Evolutionary conservation across 495 filamentous ascomycete species (phyloP), one percentile per base, ranked within the genome.

Genomic region (Neurospora sp.): DNA sequence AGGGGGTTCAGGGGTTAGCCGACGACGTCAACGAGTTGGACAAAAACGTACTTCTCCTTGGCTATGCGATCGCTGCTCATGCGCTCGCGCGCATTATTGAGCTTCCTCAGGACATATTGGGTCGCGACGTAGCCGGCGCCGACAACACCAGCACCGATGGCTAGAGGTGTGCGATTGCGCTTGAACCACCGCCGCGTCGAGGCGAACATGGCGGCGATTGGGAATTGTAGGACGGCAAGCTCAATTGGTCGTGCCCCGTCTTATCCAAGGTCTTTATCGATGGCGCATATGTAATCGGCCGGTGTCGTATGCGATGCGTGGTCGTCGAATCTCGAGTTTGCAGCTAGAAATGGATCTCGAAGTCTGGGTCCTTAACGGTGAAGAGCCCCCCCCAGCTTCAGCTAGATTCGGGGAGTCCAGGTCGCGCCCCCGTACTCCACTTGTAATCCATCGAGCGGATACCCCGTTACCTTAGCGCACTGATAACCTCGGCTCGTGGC

Each of bases 51-150:
- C 96, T 98, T 98, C 82, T 98, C 96, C 76, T 92, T 92, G 61
- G 96, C 93, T 79, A 98, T 96, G 72, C 94, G 90, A 76, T 98
- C 96, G 82, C 91, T 93, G 80, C 89, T 96, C 93, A 97, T 94
- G 78, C 94, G 94, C 84, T 97, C 93, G 74, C 93, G 88, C 71
- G 95, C 93, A 81, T 99, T 94, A 40, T 91, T 91, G 73, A 98
- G 89, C 87, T 97, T 98, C 72, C 85, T 88, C 76, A 97, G 75
- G 70, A 97, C 89, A 91, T 98, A 99, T 83, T 96, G 92, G 27
- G 91, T 93, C 38, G 93, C 95, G 73, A 98, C 83, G 83, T 99
- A 99, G 75, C 94, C 94, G 75, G 90, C 94, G 70, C 94, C 94
- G 75, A 96, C 82, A 70, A 97, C 88, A 53, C 94, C 94, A 73